phyloP scores from a whole-genome alignment of 2,329 filamentous ascomycete genomes.

The Xylariaceae sp. region DNA sequence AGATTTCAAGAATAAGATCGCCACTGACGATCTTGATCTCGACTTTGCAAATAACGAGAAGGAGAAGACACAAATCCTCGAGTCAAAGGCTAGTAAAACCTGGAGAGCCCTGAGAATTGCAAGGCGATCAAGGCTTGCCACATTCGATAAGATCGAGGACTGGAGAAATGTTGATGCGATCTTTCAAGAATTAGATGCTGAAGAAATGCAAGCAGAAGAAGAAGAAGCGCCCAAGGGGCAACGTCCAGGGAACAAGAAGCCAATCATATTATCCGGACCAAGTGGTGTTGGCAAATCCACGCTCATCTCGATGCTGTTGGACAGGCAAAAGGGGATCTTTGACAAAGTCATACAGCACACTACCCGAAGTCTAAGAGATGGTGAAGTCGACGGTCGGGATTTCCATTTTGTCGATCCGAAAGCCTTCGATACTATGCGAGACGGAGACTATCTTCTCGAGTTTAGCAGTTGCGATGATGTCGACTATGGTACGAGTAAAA shows the following conservation, averaged over 20 bases:
- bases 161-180: conserved; percentile 71
- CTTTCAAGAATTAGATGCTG: conserved; percentile 54
- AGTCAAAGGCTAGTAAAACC: conserved; percentile 83
- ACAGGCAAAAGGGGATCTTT: conserved; percentile 70
- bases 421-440: conserved; percentile 63
- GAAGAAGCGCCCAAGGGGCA: conserved; percentile 36
- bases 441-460: conserved; percentile 66
- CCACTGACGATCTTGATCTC: conserved; percentile 83
- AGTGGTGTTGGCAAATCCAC: conserved; percentile 67
- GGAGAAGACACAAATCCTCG: conserved; percentile 62
- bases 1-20: conserved; percentile 75
- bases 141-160: conserved; percentile 88
- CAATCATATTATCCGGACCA: conserved; percentile 73
- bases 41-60: conserved; percentile 75
- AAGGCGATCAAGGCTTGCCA: conserved; percentile 72
- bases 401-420: conserved; percentile 64
- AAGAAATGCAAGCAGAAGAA: conserved; percentile 46
- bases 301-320: conserved; percentile 67
- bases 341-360: conserved; percentile 63
- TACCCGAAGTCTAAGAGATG: conserved; percentile 56
- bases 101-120: conserved; percentile 90
- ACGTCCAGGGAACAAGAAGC: conserved; percentile 54
- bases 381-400: conserved; percentile 58
- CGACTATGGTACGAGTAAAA: conserved; percentile 64
- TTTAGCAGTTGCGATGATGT: conserved; percentile 57